These are phyloP conservation scores for Penicillium canariense DNA, from an alignment of 495 filamentous ascomycete genomes.

Conservation along the genomic window DNA sequence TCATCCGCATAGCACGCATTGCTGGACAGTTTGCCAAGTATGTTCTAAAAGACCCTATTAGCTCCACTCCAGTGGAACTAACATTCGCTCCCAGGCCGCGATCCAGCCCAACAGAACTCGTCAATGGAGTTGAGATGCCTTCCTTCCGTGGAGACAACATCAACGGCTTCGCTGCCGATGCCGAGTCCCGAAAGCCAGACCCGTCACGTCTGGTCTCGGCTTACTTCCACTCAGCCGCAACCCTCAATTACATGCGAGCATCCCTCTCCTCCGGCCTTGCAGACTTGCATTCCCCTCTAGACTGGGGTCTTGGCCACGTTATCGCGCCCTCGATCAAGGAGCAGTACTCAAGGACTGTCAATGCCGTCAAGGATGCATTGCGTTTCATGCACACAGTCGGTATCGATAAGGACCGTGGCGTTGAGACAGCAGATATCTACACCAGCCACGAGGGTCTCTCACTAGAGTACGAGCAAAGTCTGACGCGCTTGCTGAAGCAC, in stretches of 20 bases:
- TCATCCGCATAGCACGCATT: conserved; percentile 93
- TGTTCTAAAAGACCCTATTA: background rate
- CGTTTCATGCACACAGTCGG: conserved; percentile 95
- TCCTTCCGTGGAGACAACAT: conserved; percentile 94
- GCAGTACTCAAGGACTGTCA: conserved; percentile 79
- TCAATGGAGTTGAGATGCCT: conserved; percentile 77
- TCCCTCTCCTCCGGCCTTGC: conserved; percentile 85
- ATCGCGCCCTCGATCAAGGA: conserved; percentile 75
- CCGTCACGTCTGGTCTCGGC: conserved; percentile 82
- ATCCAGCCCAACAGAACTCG: conserved; percentile 78
- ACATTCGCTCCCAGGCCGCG: conserved; percentile 55
- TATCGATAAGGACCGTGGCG: conserved; percentile 76
- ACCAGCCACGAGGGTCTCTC: conserved; percentile 94
- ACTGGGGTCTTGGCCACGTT: conserved; percentile 96
- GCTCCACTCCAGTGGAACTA: conserved; percentile 1
- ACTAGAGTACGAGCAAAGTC: conserved; percentile 87
- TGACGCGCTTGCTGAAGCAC: conserved; percentile 73
- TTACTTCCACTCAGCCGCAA: conserved; percentile 93
- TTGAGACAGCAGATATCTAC: conserved; percentile 92
- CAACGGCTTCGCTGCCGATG: conserved; percentile 70
- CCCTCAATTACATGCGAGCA: conserved; percentile 85
- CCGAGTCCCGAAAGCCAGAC: conserved; percentile 70
- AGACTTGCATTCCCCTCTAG: conserved; percentile 87
- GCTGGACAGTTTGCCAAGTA: conserved; percentile 93
- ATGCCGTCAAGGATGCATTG: conserved; percentile 83